Base-by-base conservation (phyloP, 2,329 filamentous ascomycete genomes). In the Emericellopsis cladophorae region DNA sequence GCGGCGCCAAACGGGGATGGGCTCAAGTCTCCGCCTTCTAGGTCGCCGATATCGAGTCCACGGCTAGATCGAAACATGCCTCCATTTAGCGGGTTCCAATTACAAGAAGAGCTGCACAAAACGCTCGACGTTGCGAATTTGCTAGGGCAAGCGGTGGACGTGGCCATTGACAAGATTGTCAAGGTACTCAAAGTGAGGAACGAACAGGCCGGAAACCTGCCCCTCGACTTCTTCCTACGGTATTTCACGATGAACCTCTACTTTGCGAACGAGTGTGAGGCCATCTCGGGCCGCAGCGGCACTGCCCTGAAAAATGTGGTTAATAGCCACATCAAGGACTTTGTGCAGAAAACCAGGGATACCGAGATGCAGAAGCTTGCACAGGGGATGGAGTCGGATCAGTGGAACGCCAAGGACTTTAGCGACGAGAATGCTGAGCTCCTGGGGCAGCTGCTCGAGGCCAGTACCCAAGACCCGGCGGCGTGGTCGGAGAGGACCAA, bases 201-300 rank as follows among this genome's bases (percentile, higher is more conserved):
- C 3, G 84, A 88, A 46, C 81, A 88, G 54, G 82, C 78, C 36
- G 72, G 76, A 2, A 73, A 74, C 23, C 64, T 90, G 9, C 74
- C 81, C 1, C 68, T 86, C 2, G 65, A 76, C 37, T 71, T 76
- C 49, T 93, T 93, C 57, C 62, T 92, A 35, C 76, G 86, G 31
- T 92, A 92, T 57, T 89, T 90, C 51, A 85, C 76, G 1, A 69
- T 93, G 29, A 92, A 90, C 51, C 67, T 87, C 7, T 75, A 87
- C 42, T 92, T 93, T 57, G 82, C 84, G 37, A 87, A 88, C 45
- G 86, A 93, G 56, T 92, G 86, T 53, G 86, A 93, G 58, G 81
- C 84, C 14, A 79, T 92, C 16, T 90, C 84, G 18, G 85, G 86
- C 1, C 74, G 84, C 42, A 84, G 84, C 44, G 84, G 85, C 8